Evolutionary conservation across 768 basidiomycete species (phyloP), one percentile per base, ranked within the genome.

Genomic region (Cantharellus anzutake): DNA sequence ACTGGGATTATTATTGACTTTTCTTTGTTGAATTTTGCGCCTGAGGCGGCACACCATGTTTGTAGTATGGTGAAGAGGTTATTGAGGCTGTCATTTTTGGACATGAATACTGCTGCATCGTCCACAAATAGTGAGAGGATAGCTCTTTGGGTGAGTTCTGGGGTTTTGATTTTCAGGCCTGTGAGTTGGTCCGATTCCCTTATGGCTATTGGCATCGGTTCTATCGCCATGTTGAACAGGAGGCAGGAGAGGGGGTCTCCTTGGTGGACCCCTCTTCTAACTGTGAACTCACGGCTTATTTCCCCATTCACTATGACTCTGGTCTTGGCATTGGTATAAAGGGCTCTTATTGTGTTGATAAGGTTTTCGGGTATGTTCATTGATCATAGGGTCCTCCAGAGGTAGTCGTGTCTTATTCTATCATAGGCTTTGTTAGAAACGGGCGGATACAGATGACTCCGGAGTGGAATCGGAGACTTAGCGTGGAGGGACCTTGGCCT

Each of bases 101-200:
- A 57, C 1, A 70, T 58, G 57, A 63, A 70, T 0, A 65, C 56
- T 3, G 64, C 65, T 0, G 70, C 69, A 41, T 71, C 69, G 50
- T 71, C 69, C 7, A 60, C 62, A 29, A 61, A 62, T 0, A 60
- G 60, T 41, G 37, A 57, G 3, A 34, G 38, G 2, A 60, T 59
- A 4, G 59, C 29, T n/a, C 56, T 5, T 2, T 41, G 42, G 20
- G 44, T 38, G 5, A n/a, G 2, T 0, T 38, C 41, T 7, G 7
- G 7, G 7, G 20, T 48, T 37, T 40, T 40, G 14, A 60, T 29
- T 41, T 4, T 2, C 1, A 60, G 41, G 2, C 60, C 60, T 60
- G 3, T 58, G 4, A 60, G 58, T 41, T 60, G 37, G 0, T 52
- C 56, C 3, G 60, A 61, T 16, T 41, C 3, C 5, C 56, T 60